Percentiles rank a stretch among this genome's conserved stretches.
These are phyloP conservation scores for Magnaporthiopsis incrustans DNA, from an alignment of 2,329 filamentous ascomycete genomes.

Conservation along the genomic window DNA sequence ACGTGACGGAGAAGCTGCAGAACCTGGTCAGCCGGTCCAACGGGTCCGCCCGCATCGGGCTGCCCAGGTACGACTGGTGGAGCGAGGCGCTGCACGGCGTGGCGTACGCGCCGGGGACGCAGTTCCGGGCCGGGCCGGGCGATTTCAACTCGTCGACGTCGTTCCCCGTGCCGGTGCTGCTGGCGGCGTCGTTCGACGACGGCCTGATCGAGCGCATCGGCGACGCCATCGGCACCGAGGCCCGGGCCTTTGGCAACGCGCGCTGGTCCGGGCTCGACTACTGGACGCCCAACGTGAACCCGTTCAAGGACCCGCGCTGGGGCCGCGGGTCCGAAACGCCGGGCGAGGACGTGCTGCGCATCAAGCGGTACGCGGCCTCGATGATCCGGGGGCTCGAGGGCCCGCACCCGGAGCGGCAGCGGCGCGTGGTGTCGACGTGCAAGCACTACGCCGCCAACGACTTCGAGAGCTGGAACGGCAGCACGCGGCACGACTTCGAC, in stretches of 20 bases:
- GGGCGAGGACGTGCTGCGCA: slow-evolving; percentile 18
- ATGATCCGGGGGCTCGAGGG: slow-evolving; percentile 19
- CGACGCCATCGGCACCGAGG: slow-evolving; percentile 20
- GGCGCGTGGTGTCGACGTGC: slow-evolving; percentile 33
- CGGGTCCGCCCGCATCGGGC: slow-evolving; percentile 8
- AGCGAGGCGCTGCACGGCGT: slow-evolving; percentile 16
- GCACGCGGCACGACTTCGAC: slow-evolving; percentile 42
- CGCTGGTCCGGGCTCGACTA: slow-evolving; percentile 35
- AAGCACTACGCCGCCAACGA: slow-evolving; percentile 55
- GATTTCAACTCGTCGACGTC: slow-evolving; percentile 22
- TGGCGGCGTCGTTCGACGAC: slow-evolving; percentile 25
- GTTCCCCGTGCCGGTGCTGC: slow-evolving; percentile 23
- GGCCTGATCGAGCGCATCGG: slow-evolving; percentile 19
- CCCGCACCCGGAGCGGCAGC: not conserved
- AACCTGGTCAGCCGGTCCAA: slow-evolving; percentile 18
- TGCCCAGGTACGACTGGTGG: slow-evolving; percentile 12
- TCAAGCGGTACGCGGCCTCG: slow-evolving; percentile 15
- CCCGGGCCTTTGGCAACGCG: slow-evolving; percentile 23
- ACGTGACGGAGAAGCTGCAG: slow-evolving; percentile 23
- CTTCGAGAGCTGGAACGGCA: slow-evolving; percentile 30
- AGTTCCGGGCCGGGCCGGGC: slow-evolving; percentile 11
- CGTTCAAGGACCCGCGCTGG: slow-evolving; percentile 55
- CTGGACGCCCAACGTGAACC: slow-evolving; percentile 61
- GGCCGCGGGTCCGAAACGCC: slow-evolving; percentile 45
- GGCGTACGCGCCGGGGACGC: slow-evolving; percentile 13